A percentile compares a stretch with the other conserved stretches of the same genome.
phyloP scores from a whole-genome alignment of 2,329 filamentous ascomycete species.

The Trichoderma arundinaceum region DNA sequence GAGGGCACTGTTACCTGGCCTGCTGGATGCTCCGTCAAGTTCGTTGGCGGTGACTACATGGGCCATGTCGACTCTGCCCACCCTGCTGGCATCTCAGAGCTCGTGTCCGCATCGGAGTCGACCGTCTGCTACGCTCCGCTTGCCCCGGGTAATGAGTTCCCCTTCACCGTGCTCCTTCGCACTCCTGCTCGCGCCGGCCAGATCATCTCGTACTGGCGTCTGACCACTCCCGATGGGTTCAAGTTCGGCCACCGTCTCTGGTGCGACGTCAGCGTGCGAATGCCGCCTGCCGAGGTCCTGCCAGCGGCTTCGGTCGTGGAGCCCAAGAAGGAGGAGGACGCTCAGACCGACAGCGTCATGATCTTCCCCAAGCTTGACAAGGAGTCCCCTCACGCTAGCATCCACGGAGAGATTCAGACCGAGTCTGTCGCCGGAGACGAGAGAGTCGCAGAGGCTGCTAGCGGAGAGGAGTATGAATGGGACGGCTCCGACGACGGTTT shows the following conservation, averaged over 20 bases:
- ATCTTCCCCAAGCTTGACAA: constrained; percentile 97
- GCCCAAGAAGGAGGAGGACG: constrained; percentile 45
- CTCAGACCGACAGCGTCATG: constrained; percentile 68
- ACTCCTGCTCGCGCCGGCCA: constrained; percentile 78
- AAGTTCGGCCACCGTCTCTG: constrained; percentile 93
- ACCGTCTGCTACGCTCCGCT: constrained; percentile 74
- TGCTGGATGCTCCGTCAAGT: constrained; percentile 85
- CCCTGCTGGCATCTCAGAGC: constrained; percentile 76
- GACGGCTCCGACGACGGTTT: constrained; percentile 74
- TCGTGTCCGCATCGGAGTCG: constrained; percentile 81
- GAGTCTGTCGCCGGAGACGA: constrained; percentile 19
- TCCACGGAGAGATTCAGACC: constrained; percentile 69
- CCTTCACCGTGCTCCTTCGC: constrained; percentile 85
- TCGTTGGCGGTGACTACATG: constrained; percentile 96
- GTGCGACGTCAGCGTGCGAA: constrained; percentile 83
- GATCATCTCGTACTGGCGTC: constrained; percentile 93
- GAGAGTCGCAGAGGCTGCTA: constrained; percentile 49
- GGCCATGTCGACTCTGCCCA: constrained; percentile 82
- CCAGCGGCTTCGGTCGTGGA: constrained; percentile 37
- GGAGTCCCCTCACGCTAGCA: constrained; percentile 82
- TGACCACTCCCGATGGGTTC: constrained; percentile 78
- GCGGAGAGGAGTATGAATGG: constrained; percentile 64
- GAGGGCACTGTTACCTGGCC: constrained; percentile 82
- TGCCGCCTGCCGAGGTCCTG: constrained; percentile 38
- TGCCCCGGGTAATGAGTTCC: constrained; percentile 72